Evolutionary conservation across 257 asterid genomes (phyloP), one percentile per base, ranked within the genome.

Genomic region (Coffea eugenioides): DNA sequence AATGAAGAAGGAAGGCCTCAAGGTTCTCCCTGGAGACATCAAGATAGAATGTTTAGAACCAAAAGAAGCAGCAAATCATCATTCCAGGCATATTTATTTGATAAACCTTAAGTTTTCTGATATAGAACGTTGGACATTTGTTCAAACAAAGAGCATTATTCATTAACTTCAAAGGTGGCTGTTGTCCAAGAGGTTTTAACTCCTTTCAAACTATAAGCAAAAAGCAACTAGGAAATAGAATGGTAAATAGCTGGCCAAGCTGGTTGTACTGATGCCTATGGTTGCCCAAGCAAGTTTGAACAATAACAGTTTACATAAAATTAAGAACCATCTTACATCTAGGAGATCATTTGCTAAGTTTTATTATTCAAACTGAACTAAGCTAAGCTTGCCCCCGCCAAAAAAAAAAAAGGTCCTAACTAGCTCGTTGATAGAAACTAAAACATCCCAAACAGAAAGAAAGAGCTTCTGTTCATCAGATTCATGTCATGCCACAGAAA

Each of bases 1-100:
- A 85, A 78, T 87, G 88, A 81, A 89, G 88, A 81, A 95, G 94
- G 91, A 95, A 95, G 34, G 92, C 90, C 86, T 95, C 99, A 57
- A 95, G 97, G 91, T 91, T 95, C 92, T 93, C 99, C 86, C 99
- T 95, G 64, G 79, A 54, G 78, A 83, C 49, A 62, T 43, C 74
- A 79, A 80, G 45, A 34, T 72, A 46, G 74, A 77, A 79, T 75
- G 66, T 39, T 45, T 74, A 78, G 61, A 77, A 18, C 65, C 71
- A 65, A 73, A 68, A 77, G 76, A 73, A 71, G 81, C 39, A 76
- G 61, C 25, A 76, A 67, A 73, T 68, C 59, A 61, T 74, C 78
- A 80, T 74, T 59, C 5, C 64, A 31, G 71, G 68, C 10, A 41
- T 59, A 83, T 39, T 34, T 52, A 39, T 52, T 34, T 4, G 43